Base-by-base conservation (phyloP, 2,329 filamentous ascomycete species). In the Nemania sp. region DNA sequence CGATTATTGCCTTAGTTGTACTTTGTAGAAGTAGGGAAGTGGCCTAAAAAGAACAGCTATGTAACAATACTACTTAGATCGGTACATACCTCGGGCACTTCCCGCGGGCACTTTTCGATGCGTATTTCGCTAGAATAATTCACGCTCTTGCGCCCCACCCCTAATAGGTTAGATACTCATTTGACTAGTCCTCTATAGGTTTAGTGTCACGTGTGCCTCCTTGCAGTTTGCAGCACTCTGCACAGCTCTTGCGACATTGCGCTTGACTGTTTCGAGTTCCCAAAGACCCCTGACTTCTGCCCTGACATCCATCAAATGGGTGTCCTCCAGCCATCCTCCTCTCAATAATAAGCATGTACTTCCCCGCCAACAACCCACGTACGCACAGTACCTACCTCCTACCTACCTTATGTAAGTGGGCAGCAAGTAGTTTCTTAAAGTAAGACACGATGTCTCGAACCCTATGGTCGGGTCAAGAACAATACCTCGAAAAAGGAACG, bases 201-300 rank as follows among this genome's bases (percentile, higher is more conserved):
- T 49, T 64, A 68, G 66, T 29, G 20, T 54, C 35, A 24, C 49
- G 52, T 20, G 27, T 26, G 32, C 20, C 56, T 68, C 65, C 61
- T 61, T 64, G 66, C 66, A 61, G 56, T 52, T 57, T 60, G 66
- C 53, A 41, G 53, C 26, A 35, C 15, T n/a, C 26, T 59, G 52
- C 54, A 52, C 24, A 63, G 27, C 53, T 60, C 41, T 67, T 67
- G 60, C 65, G 60, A 56, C 59, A 64, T 67, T 18, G 18, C 56
- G 29, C 66, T 61, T 64, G 35, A 53, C 66, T 45, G 56, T 64
- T 68, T 68, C 52, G 56, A 56, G 60, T 20, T 35, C 29, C 7
- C 47, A 45, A 29, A 45, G 41, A 29, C 51, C 66, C 61, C 66
- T 60, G 57, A 49, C 54, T 53, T 51, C 56, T 38, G 43, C 66